phyloP scores from a whole-genome alignment of 306 rosid genomes.

The Luffa acutangula region DNA sequence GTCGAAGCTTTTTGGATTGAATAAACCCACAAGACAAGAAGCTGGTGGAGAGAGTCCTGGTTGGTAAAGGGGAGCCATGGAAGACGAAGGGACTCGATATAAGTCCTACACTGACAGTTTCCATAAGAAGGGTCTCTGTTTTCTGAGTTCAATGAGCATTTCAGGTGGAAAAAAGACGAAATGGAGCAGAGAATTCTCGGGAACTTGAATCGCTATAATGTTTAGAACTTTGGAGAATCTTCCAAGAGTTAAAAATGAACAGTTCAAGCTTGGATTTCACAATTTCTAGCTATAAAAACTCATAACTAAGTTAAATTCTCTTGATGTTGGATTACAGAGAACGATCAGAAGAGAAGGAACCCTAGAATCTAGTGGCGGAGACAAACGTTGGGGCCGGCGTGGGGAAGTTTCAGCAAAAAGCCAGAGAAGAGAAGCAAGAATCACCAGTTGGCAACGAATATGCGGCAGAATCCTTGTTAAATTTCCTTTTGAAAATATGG shows the following conservation, averaged over 20 bases:
- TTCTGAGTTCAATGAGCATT: slow-evolving; percentile 40
- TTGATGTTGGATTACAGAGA: background rate
- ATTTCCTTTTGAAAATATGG: background rate
- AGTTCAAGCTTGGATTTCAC: background rate
- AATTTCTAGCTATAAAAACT: background rate
- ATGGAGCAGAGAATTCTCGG: background rate
- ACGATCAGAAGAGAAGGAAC: background rate
- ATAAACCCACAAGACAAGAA: slow-evolving; percentile 14
- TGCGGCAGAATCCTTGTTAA: background rate
- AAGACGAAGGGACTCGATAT: slow-evolving; percentile 15
- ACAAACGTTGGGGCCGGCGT: background rate
- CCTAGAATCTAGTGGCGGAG: background rate
- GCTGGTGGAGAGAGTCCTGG: slow-evolving; percentile 11
- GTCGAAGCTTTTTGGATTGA: background rate
- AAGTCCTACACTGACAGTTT: slow-evolving; percentile 26
- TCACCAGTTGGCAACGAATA: background rate
- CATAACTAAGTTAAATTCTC: background rate
- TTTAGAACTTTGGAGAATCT: background rate
- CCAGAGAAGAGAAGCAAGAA: too few relatives aligned
- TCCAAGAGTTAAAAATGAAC: background rate
- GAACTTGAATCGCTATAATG: background rate
- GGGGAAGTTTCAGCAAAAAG: background rate
- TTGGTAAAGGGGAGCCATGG: background rate
- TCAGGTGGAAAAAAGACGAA: slow-evolving; percentile 12
- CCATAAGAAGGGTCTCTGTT: slow-evolving; percentile 31